Base-by-base conservation (phyloP, 169 alveolate species). In the Ophryocystis elektroscirrha region DNA sequence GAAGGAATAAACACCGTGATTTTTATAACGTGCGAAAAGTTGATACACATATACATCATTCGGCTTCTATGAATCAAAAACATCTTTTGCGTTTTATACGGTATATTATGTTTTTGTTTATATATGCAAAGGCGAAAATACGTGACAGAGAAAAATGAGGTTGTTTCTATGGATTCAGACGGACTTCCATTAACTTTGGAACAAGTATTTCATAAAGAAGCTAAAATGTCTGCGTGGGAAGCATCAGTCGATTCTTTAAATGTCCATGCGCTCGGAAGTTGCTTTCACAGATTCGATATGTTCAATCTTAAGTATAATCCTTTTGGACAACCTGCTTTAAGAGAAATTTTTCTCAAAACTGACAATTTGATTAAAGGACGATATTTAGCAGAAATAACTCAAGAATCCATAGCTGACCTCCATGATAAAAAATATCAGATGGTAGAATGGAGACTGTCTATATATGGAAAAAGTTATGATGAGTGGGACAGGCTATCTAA, bases 11-110 rank as follows among this genome's bases (percentile, higher is more conserved):
- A 27, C 71, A 69, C 27, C 63, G 79, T 5, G 95, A 83, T 53
- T 85, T 85, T 69, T 81, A 85, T 64, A 83, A 81, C 53, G 83
- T 78, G 6, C 55, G 79, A 30, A 85, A 85, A 48, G 91, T 85
- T 12, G 95, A 85, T 58, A 81, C 85, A 12, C 95, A 85, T 65
- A 80, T 85, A 15, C 93, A 85, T 48, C 92, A 84, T 55, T 15
- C 77, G n/a, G 84, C 84, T 7, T 76, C 85, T 36, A 83, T 83
- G 93, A 82, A 73, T 28, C 85, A 79, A 45, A 70, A 81, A 60
- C 84, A 74, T 24, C 65, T 83, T 12, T 65, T 71, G n/a, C 74
- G 83, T 27, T 83, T 81, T 53, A 83, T 83, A 20, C 48, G 76
- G 57, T 68, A 44, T 2, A 57, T 63, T 54, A 47, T 42, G 42